Evolutionary conservation across 2,329 filamentous ascomycete genomes (phyloP).

Genomic region (Pseudocercospora crystallina): DNA sequence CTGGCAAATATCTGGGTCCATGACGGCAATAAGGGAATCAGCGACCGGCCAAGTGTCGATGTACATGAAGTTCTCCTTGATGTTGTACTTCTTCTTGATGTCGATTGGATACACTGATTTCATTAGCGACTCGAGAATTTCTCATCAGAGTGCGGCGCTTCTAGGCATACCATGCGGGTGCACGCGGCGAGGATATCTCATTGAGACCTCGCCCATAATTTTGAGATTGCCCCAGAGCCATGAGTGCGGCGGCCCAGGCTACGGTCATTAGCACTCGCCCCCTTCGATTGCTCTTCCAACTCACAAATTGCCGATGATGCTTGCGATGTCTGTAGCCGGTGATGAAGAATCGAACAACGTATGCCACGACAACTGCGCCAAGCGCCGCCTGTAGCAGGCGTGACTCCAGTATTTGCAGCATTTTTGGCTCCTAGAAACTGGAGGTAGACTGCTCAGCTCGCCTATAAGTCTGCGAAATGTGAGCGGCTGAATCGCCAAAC

Average conservation of each 20-base stretch:
- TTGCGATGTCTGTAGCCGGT: conserved; percentile 7
- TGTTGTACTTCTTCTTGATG: conserved; percentile 22
- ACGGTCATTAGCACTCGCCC: neutral
- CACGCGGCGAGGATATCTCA: conserved; percentile 2
- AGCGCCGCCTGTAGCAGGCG: conserved; percentile 2
- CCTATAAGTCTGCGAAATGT: no score
- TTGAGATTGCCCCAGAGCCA: conserved; percentile 23
- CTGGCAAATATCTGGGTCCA: conserved; percentile 22
- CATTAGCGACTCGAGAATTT: neutral
- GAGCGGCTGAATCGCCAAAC: no score
- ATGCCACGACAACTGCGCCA: neutral
- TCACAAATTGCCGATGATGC: conserved; percentile 2
- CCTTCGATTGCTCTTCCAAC: neutral
- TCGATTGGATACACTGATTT: conserved; percentile 11
- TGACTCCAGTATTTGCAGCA: conserved; percentile 5
- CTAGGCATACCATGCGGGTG: conserved; percentile 13
- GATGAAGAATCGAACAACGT: conserved; percentile 2
- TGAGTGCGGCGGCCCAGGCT: conserved; percentile 25
- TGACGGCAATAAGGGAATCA: conserved; percentile 20
- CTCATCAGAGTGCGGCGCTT: neutral
- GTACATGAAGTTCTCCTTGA: conserved; percentile 18
- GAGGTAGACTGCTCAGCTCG: no score
- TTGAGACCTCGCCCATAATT: conserved; percentile 17
- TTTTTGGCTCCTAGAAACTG: neutral
- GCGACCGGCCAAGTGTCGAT: conserved; percentile 26